A percentile compares a stretch with the other conserved stretches of the same genome.
phyloP scores from a whole-genome alignment of 768 basidiomycete species.

The Mycena polygramma region DNA sequence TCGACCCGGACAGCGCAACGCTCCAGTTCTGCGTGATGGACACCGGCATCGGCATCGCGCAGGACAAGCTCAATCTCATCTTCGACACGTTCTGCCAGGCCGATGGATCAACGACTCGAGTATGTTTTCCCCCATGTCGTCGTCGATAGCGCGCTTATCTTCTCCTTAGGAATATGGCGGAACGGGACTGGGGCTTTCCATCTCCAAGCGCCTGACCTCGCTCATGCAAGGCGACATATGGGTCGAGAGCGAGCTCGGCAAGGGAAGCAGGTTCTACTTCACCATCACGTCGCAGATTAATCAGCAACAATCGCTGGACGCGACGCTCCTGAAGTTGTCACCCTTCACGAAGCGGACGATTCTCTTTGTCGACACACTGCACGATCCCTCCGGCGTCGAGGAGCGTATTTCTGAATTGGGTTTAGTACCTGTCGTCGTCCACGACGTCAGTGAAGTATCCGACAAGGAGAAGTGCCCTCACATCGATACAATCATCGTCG shows the following conservation, averaged over 20 bases:
- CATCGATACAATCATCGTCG: conserved; percentile 96
- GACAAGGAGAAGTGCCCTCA: conserved; percentile 87
- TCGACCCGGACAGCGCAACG: conserved; percentile 88
- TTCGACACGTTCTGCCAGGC: conserved; percentile 99
- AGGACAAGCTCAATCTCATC: conserved; percentile 97
- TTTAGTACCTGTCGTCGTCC: conserved; percentile 81
- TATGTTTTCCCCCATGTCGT: conserved; percentile 50
- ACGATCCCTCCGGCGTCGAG: conserved; percentile 81
- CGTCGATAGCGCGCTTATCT: conserved; percentile 17
- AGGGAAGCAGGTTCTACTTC: conserved; percentile 97
- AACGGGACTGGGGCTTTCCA: conserved; percentile 95
- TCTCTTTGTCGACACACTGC: conserved; percentile 90
- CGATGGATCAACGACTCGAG: conserved; percentile 96
- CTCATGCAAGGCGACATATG: conserved; percentile 99
- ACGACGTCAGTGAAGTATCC: conserved; percentile 83
- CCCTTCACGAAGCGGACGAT: conserved; percentile 92
- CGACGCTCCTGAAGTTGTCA: conserved; percentile 81
- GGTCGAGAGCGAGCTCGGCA: conserved; percentile 95
- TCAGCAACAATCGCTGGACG: conserved; percentile 75
- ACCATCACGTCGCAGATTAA: conserved; percentile 91
- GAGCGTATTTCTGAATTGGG: conserved; percentile 84
- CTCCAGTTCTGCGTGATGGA: conserved; percentile 98
- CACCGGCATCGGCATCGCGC: conserved; percentile 98
- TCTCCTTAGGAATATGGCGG: conserved; percentile 90
- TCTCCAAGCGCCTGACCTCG: conserved; percentile 95